Conservation (phyloP, 2,329 filamentous ascomycete genomes). For the Colletotrichum sp. region DNA sequence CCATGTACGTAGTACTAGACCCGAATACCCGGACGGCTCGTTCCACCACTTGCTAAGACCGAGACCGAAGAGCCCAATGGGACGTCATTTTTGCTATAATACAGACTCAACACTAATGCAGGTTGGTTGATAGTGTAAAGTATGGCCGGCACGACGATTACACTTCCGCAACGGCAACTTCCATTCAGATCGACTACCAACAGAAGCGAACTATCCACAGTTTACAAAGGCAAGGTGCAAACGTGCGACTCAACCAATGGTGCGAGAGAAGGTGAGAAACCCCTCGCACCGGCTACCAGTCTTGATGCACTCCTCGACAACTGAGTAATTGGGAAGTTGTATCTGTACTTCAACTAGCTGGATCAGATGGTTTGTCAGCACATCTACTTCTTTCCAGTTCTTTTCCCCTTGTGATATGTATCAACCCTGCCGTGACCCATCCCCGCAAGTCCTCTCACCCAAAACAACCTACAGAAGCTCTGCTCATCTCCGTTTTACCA, state of each 20-base stretch:
- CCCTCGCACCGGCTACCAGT: not conserved
- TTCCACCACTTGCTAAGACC: not conserved
- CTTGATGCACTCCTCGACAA: not conserved
- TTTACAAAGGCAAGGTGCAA: not conserved
- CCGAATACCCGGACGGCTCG: not conserved
- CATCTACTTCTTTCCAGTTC: not conserved
- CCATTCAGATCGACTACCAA: not conserved
- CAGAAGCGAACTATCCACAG: not conserved
- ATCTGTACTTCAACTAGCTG: not conserved
- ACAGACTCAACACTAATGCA: not conserved
- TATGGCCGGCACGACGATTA: not conserved
- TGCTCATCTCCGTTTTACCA: not conserved
- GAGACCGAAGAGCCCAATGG: not conserved
- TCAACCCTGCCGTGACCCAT: not conserved
- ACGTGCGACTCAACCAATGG: not conserved
- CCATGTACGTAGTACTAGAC: not conserved
- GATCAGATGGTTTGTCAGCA: not conserved
- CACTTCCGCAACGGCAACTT: not conserved
- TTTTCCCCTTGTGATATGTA: not conserved
- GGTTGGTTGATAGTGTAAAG: not conserved
- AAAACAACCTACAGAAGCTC: not conserved
- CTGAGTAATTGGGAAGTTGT: not conserved
- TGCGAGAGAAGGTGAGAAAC: not conserved
- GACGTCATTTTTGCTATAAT: not conserved
- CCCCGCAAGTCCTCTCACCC: not conserved